These are phyloP conservation scores for Mucor velutinosus DNA, from an alignment of 371 early-diverging fungal genomes.

Conservation along the genomic window DNA sequence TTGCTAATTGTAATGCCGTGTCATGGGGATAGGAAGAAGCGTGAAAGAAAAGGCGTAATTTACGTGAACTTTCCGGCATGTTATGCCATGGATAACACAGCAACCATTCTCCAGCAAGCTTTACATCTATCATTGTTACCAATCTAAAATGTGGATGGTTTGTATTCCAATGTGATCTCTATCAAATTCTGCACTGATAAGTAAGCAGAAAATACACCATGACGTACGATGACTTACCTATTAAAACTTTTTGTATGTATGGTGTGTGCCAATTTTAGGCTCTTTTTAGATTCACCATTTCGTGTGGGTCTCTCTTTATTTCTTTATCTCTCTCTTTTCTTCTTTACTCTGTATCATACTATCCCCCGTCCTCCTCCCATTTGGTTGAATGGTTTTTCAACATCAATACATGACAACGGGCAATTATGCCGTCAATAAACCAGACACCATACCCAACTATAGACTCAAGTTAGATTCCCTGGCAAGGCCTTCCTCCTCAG, in stretches of 20 bases:
- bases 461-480: slow-evolving; percentile 1
- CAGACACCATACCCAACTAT: slow-evolving; percentile 8
- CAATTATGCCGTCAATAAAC: not conserved
- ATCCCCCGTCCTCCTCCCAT: too few species aligned
- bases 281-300: not conserved
- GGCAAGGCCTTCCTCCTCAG: not conserved
- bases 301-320: not conserved
- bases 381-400: slow-evolving; percentile 8
- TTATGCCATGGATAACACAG: too few species aligned
- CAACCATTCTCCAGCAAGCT: not conserved
- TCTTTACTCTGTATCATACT: not conserved
- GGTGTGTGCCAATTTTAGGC: not conserved
- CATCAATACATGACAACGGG: slow-evolving; percentile 3
- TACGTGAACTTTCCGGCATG: too few species aligned
- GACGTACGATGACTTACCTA: not conserved
- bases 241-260: not conserved
- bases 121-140: not conserved
- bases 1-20: too few species aligned
- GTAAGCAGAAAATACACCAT: not conserved
- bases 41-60: too few species aligned
- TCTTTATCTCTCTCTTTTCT: not conserved
- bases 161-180: not conserved
- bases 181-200: not conserved
- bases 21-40: too few species aligned
- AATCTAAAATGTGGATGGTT: not conserved